phyloP scores from a whole-genome alignment of 1,284 basidiomycete genomes.

The Polyporus tsugae region DNA sequence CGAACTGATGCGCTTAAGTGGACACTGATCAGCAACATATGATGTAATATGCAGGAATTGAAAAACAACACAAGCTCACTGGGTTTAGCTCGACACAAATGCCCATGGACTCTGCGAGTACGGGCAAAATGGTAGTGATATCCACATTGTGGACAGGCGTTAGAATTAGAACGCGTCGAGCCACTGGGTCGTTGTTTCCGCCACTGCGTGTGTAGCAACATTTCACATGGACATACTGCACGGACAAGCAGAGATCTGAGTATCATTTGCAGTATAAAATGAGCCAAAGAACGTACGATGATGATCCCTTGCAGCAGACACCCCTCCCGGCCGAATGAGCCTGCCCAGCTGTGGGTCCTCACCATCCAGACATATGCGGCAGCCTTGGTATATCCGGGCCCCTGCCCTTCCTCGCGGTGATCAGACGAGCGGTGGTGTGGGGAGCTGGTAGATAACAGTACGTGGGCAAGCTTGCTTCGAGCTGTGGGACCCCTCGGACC shows the following conservation, averaged over 20 bases:
- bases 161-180: too few relatives aligned
- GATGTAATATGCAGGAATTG: too few relatives aligned
- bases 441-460: neutral
- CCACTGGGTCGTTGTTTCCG: too few relatives aligned
- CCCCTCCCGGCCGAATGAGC: conserved; percentile 77
- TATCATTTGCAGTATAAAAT: neutral
- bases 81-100: conserved; percentile 76
- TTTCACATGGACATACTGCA: conserved; percentile 76
- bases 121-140: conserved; percentile 79
- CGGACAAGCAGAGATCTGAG: conserved; percentile 27
- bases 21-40: too few relatives aligned
- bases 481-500: neutral
- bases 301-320: conserved; percentile 84
- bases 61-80: conserved; percentile 51
- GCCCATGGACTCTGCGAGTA: conserved; percentile 67
- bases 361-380: conserved; percentile 79
- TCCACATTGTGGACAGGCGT: conserved; percentile 76
- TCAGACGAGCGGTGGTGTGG: too few relatives aligned
- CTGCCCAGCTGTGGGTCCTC: conserved; percentile 68
- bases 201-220: conserved; percentile 82
- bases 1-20: too few relatives aligned
- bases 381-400: too few relatives aligned
- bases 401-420: neutral
- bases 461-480: neutral
- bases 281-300: conserved; percentile 59